Base-by-base conservation (phyloP, 306 rosid genomes). In the Dalbergia oliveri region DNA sequence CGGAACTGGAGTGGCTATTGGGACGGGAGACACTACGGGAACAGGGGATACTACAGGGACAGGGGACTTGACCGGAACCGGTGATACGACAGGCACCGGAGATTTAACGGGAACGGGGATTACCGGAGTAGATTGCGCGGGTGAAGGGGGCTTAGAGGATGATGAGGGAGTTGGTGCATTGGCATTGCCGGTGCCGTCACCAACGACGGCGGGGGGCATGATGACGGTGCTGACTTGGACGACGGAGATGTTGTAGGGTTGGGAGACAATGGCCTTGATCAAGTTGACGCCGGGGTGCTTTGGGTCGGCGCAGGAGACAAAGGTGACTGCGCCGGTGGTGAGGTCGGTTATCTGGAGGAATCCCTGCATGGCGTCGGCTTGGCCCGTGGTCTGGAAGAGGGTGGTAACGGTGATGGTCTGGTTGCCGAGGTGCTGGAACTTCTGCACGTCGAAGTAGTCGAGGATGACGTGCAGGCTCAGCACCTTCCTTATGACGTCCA, bases 391-490 rank as follows among this genome's bases (percentile, higher is more conserved):
- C 19, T 82, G 73, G 1, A 67, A 79, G n/a, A 90, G 11, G 0
- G 94, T 90, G 83, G 61, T 58, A 2, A 81, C 9, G 5, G 59
- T 31, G 8, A 66, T 14, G 9, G 76, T n/a, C 12, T 68, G 10
- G 35, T 63, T 53, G 0, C 11, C 11, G 8, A 89, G 6, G 6
- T 45, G 12, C 1, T 64, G 85, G 8, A 87, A 39, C 31, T 44
- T 81, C 3, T 44, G 34, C 5, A 34, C 39, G 9, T 88, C 88
- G 4, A 54, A 84, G 62, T 82, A 84, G 14, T 75, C 79, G 0
- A 88, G 84, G 3, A 81, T 10, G 45, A 84, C 84, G 11, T 88
- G 91, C 26, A 88, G 4, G 79, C 89, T 84, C 37, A 90, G 4
- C 0, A 82, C 37, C 19, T 70, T 87, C 9, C 78, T 85, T 26